Evolutionary conservation across 441 rosid species (phyloP), one percentile per base, ranked within the genome.

Genomic region (Adansonia grandidieri): DNA sequence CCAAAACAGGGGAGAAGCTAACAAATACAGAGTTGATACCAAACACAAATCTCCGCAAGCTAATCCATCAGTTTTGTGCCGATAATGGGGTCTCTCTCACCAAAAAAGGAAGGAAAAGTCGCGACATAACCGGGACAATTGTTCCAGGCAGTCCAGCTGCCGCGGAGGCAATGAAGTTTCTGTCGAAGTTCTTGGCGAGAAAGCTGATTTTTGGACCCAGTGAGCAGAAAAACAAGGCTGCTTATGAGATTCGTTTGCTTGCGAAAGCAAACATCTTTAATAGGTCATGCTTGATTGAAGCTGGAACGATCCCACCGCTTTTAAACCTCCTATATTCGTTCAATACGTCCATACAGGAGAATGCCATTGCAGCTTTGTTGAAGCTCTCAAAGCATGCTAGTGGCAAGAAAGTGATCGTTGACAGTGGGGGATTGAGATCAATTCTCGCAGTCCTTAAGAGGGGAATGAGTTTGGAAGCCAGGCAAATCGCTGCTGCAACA

Each of bases 1-100:
- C 98, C 19, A 92, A 89, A 82, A 90, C 97, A 62, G 90, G 96
- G 62, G 90, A 88, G 88, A 86, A 74, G 81, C 85, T 94, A 28
- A 19, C 78, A 0, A 87, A 42, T 76, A 83, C 87, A 10, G 93
- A 86, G 40, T 72, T 94, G 5, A 84, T 94, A 24, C 92, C 94
- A 2, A 94, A 94, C 72, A 71, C 84, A 7, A 56, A 82, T 75
- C 89, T 90, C 9, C 85, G 82, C 22, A 89, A 86, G 85, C 85
- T 94, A 37, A 91, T 92, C 80, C 86, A 86, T 4, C 89, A 86
- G 56, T 85, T 89, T 62, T 94, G 90, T 73, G 78, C 78, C 5
- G 88, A 84, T 28, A 80, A 86, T 62, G 92, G 92, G 37, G 64
- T 88, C 53, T 81, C 90, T 5, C 80, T 87, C 0, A 63, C 88